Evolutionary conservation across 306 rosid genomes (phyloP).

Genomic region (Lagenaria siceraria): DNA sequence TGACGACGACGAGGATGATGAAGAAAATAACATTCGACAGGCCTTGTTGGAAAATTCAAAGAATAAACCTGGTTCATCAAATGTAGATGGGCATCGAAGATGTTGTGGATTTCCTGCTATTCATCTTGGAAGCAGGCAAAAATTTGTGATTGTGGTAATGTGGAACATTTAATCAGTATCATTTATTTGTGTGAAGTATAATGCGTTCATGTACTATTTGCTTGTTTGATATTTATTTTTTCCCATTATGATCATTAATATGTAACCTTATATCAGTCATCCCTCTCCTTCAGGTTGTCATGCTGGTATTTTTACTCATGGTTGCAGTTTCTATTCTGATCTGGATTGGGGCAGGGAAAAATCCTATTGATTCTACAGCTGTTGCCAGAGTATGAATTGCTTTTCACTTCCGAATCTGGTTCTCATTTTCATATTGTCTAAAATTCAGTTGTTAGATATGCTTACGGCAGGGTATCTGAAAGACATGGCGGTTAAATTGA

Average conservation of each 20-base stretch:
- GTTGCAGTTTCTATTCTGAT: constrained; percentile 34
- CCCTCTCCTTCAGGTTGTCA: constrained; percentile 39
- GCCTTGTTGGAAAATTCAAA: constrained; percentile 33
- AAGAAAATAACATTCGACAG: constrained; percentile 28
- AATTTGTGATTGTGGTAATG: constrained; percentile 45
- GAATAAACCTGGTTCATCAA: constrained; percentile 21
- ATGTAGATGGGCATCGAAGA: constrained; percentile 19
- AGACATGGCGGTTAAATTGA: not conserved
- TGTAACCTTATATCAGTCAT: constrained; percentile 14
- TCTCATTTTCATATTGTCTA: not conserved
- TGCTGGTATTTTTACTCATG: constrained; percentile 29
- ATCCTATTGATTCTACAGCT: constrained; percentile 36
- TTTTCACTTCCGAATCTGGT: not conserved
- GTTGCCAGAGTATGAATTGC: constrained; percentile 38
- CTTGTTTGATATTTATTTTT: not conserved
- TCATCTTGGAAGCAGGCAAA: constrained; percentile 52
- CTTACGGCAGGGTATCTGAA: not conserved
- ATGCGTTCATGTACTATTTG: not conserved
- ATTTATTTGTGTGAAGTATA: not conserved
- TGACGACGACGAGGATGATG: constrained; percentile 42
- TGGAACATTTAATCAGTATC: not conserved
- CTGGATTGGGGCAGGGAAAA: constrained; percentile 41
- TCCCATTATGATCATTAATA: not conserved
- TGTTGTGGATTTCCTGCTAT: constrained; percentile 46
- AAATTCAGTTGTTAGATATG: not conserved